Evolutionary conservation across 495 filamentous ascomycete species (phyloP), one percentile per base, ranked within the genome.

Genomic region (Neurospora sp.): DNA sequence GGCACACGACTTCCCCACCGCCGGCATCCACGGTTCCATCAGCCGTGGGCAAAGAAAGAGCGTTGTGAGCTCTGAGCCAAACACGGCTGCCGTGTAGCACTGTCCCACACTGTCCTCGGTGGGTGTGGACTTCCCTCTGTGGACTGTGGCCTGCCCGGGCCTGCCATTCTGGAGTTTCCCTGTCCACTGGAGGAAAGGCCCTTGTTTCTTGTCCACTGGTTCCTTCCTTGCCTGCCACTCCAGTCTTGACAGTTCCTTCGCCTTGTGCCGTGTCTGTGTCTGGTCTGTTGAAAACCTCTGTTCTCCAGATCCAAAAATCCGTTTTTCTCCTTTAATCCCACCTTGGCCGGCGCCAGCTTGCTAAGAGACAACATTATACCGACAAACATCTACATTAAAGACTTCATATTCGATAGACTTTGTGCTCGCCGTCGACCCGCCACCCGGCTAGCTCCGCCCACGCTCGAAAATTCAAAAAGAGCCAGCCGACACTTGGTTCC

Each of bases 241-340:
- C 54, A 18, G 12, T 59, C 48, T 59, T 59, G 48, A 59, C 20
- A 62, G 54, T 27, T 62, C 54, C 54, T 62, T 62, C 54, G 54
- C 27, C 54, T 66, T 62, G 54, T 62, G 27, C 27, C 54, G 54
- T 62, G 54, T 62, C 27, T 31, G 27, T 31, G 54, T 59, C 20
- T 27, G 10, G 46, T 54, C 46, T 23, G 46, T 62, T 72, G 69
- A 76, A 81, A 78, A 76, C 72, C 76, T 71, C 72, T 48, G 72
- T 70, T 78, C 74, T 73, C 78, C 75, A 80, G 76, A 76, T 70
- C 79, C 78, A 73, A 80, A 80, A 78, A 78, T 77, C 76, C 79
- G 75, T 74, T 70, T 76, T 78, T 73, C 75, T 72, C 69, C 75
- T 75, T 78, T 76, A 66, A 66, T 66, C 54, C 54, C 54, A 66